Percentiles rank a stretch among this genome's conserved stretches.
phyloP scores from a whole-genome alignment of 306 rosid genomes.

The Inga oerstediana region DNA sequence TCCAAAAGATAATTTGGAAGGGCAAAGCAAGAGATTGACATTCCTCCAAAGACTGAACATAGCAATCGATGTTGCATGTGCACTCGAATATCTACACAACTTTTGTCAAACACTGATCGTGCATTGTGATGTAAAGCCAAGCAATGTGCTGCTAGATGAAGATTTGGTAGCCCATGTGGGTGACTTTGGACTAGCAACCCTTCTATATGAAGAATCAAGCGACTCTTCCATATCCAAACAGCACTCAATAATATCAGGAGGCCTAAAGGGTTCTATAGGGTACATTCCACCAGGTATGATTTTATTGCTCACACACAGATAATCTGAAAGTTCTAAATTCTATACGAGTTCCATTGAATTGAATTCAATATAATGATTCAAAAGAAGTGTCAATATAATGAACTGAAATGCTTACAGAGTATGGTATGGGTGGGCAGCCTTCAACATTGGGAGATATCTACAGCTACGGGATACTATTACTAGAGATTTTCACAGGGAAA shows the following conservation, averaged over 20 bases:
- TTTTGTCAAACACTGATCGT: constrained; percentile 35
- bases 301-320: neutral
- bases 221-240: neutral
- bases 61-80: constrained; percentile 46
- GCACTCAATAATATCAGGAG: constrained; percentile 1
- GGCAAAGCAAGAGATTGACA: constrained; percentile 28
- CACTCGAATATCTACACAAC: constrained; percentile 43
- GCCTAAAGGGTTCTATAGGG: constrained; percentile 38
- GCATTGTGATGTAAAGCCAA: constrained; percentile 47
- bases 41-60: constrained; percentile 37
- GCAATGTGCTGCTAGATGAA: constrained; percentile 38
- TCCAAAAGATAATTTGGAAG: neutral
- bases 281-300: constrained; percentile 37
- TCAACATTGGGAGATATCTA: too few relatives aligned
- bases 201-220: constrained; percentile 24
- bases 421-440: too few relatives aligned
- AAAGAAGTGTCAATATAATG: too few relatives aligned
- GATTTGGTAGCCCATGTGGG: constrained; percentile 42
- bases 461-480: too few relatives aligned
- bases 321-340: neutral
- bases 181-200: constrained; percentile 40
- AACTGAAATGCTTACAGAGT: too few relatives aligned
- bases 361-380: too few relatives aligned
- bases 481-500: too few relatives aligned
- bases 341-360: neutral